phyloP scores from a whole-genome alignment of 345 rosid genomes.

The Eucalyptus lansdowneana region DNA sequence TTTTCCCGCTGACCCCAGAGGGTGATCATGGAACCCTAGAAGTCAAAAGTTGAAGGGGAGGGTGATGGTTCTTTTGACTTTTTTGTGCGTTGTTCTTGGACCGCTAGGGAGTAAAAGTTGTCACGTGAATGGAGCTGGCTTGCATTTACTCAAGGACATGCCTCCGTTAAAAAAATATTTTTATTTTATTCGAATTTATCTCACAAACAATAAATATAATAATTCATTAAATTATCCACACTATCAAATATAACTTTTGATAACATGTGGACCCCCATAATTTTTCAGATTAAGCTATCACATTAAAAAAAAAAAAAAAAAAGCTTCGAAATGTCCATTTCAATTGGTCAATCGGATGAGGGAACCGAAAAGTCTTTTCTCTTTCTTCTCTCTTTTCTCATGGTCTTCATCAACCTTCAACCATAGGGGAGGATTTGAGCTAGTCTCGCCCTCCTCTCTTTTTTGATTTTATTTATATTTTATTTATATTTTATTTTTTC shows the following conservation, averaged over 20 bases:
- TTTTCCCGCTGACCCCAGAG: background rate
- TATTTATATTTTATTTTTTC: too few relatives aligned
- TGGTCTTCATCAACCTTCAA: accelerated
- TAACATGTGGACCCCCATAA: background rate
- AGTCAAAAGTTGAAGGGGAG: background rate
- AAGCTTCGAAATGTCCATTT: background rate
- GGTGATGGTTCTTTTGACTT: background rate
- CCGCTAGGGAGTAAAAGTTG: background rate
- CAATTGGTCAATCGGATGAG: background rate
- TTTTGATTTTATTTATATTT: too few relatives aligned
- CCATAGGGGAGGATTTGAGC: too few relatives aligned
- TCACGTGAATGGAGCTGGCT: background rate
- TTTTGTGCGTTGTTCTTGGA: background rate
- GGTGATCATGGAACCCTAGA: background rate
- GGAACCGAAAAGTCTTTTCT: too few relatives aligned
- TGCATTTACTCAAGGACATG: background rate
- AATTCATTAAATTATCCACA: background rate
- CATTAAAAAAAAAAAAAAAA: too few relatives aligned
- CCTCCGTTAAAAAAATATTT: too few relatives aligned
- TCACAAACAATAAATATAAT: background rate
- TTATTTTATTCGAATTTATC: too few relatives aligned
- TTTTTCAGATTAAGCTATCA: too few relatives aligned
- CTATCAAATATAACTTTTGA: background rate
- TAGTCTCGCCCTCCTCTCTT: too few relatives aligned
- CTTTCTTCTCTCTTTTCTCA: too few relatives aligned